These are phyloP conservation scores for Lepidopterella palustris DNA, from an alignment of 495 filamentous ascomycete genomes.

Conservation along the genomic window DNA sequence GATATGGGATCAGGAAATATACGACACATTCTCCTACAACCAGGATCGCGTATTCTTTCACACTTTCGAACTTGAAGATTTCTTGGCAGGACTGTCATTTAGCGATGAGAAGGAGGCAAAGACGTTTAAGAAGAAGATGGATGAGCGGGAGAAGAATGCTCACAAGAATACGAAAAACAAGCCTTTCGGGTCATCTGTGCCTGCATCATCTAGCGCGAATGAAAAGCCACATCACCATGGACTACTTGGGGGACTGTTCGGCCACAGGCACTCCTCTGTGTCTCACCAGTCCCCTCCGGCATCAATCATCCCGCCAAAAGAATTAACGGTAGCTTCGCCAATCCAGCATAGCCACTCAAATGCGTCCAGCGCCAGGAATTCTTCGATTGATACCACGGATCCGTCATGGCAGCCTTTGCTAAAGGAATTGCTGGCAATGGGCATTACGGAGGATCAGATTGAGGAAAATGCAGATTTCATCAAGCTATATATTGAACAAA, in stretches of 20 bases:
- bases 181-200: slow-evolving; percentile 51
- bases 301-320: slow-evolving; percentile 44
- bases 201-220: slow-evolving; percentile 37
- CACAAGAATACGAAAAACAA: slow-evolving; percentile 75
- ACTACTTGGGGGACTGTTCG: slow-evolving; percentile 44
- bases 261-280: slow-evolving; percentile 60
- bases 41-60: slow-evolving; percentile 97
- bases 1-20: slow-evolving; percentile 98
- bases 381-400: slow-evolving; percentile 74
- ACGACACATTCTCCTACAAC: slow-evolving; percentile 88
- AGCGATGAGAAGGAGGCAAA: slow-evolving; percentile 94
- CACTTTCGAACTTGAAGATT: slow-evolving; percentile 89
- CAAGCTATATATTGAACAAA: slow-evolving; percentile 77
- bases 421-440: slow-evolving; percentile 75
- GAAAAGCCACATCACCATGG: slow-evolving; percentile 40
- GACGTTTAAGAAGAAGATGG: slow-evolving; percentile 89
- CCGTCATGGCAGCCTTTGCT: slow-evolving; percentile 78
- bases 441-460: slow-evolving; percentile 88
- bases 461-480: slow-evolving; percentile 92
- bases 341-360: slow-evolving; percentile 26
- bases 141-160: slow-evolving; percentile 87
- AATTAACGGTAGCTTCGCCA: slow-evolving; percentile 27
- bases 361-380: slow-evolving; percentile 39
- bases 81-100: slow-evolving; percentile 83
- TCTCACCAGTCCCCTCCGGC: slow-evolving; percentile 46